A percentile compares a stretch with the other conserved stretches of the same genome.
phyloP scores from a whole-genome alignment of 345 rosid species.

The Microthlaspi erraticum region DNA sequence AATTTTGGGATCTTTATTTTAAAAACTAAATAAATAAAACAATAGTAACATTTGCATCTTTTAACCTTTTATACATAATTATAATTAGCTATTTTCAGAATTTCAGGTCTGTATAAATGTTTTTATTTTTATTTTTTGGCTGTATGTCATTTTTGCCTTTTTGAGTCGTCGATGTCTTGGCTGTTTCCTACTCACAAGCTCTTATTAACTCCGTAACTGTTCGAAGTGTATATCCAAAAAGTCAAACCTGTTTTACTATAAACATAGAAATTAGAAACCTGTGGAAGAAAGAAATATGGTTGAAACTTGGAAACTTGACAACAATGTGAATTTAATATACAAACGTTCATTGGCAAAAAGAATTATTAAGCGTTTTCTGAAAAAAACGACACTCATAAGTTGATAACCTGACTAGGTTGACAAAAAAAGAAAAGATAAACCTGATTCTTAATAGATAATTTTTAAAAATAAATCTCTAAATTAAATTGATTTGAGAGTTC shows the following conservation, averaged over 20 bases:
- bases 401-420: constrained; percentile 4
- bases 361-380: neutral
- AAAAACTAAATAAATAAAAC: neutral
- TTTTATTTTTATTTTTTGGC: neutral
- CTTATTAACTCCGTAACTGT: constrained; percentile 3
- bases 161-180: constrained; percentile 22
- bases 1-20: constrained; percentile 8
- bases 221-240: constrained; percentile 26
- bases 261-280: constrained; percentile 29
- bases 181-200: constrained; percentile 14
- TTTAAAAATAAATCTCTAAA: constrained; percentile 1
- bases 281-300: constrained; percentile 32
- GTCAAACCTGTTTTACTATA: constrained; percentile 39
- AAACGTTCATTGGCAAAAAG: constrained; percentile 23
- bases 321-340: constrained; percentile 33
- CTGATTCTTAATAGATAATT: neutral
- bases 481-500: constrained; percentile 1
- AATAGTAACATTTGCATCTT: constrained; percentile 5
- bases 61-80: neutral
- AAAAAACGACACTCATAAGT: neutral
- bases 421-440: neutral
- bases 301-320: constrained; percentile 45
- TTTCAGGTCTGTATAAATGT: neutral
- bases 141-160: neutral
- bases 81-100: constrained; percentile 6